A percentile compares a stretch with the other conserved stretches of the same genome.
Conservation (phyloP, 2,329 filamentous ascomycete genomes). For the Curvularia sp. region DNA sequence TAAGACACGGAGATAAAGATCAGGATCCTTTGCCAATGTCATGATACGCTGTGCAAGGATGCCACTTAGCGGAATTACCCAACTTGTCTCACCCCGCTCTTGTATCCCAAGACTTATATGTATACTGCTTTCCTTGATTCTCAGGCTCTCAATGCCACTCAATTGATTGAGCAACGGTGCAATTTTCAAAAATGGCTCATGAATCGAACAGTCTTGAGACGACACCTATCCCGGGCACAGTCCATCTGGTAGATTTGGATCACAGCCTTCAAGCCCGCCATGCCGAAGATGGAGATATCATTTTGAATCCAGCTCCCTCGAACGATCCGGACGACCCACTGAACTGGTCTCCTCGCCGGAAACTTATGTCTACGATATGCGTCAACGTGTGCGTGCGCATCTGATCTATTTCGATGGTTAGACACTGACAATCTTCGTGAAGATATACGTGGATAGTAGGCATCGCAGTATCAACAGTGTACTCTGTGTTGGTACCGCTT, state of each 20-base stretch:
- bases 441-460: conserved; percentile 60
- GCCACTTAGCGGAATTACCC: background rate
- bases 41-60: background rate
- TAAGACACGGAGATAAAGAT: background rate
- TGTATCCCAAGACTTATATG: background rate
- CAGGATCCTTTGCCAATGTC: background rate
- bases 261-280: conserved; percentile 50
- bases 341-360: conserved; percentile 44
- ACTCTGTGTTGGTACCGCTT: conserved; percentile 59
- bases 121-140: background rate
- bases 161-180: background rate
- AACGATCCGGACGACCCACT: conserved; percentile 47
- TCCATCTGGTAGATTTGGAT: conserved; percentile 54
- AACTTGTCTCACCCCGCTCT: conserved; percentile 9
- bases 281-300: conserved; percentile 50
- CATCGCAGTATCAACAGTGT: conserved; percentile 59
- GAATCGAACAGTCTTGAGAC: background rate
- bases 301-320: conserved; percentile 52
- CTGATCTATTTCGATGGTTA: background rate
- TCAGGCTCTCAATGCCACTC: background rate
- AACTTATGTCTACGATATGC: conserved; percentile 36
- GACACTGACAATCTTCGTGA: conserved; percentile 48
- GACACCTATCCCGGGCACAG: conserved; percentile 49
- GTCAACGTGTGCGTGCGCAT: conserved; percentile 25
- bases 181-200: conserved; percentile 11